A percentile compares a stretch with the other conserved stretches of the same genome.
Evolutionary conservation across 2,329 filamentous ascomycete genomes (phyloP).

Genomic region (Nigrospora osmanthi): DNA sequence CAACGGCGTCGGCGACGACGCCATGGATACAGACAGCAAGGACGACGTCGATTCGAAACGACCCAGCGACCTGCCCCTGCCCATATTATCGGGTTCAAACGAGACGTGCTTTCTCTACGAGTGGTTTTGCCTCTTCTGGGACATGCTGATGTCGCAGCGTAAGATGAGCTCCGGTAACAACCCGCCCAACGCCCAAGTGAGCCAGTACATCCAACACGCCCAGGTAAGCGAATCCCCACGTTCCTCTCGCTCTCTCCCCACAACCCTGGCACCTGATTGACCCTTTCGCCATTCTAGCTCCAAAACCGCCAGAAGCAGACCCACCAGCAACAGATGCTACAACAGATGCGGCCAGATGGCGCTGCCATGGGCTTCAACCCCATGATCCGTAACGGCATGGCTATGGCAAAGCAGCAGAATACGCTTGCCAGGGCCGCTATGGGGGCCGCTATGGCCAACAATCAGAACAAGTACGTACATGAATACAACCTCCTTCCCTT

Average conservation of each 20-base stretch:
- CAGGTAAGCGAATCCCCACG: conserved; percentile 52
- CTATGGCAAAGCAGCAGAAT: conserved; percentile 49
- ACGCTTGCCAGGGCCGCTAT: conserved; percentile 55
- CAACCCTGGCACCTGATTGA: not conserved
- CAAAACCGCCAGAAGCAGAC: conserved; percentile 68
- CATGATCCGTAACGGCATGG: conserved; percentile 58
- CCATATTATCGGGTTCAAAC: conserved; percentile 51
- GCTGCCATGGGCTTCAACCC: conserved; percentile 46
- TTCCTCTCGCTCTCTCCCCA: not conserved
- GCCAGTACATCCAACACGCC: conserved; percentile 73
- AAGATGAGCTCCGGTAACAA: conserved; percentile 45
- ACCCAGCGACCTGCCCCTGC: conserved; percentile 71
- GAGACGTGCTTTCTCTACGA: conserved; percentile 87
- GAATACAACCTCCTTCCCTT: too few species aligned
- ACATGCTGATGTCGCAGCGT: conserved; percentile 81
- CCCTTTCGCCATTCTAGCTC: conserved; percentile 33
- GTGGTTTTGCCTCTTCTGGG: conserved; percentile 98
- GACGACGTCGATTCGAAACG: conserved; percentile 68
- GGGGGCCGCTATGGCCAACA: conserved; percentile 72
- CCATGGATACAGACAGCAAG: conserved; percentile 78
- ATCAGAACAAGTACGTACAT: conserved; percentile 57
- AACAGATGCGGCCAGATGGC: conserved; percentile 59
- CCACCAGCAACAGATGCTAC: conserved; percentile 69
- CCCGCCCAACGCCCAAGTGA: conserved; percentile 45
- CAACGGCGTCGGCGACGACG: conserved; percentile 65